phyloP scores from a whole-genome alignment of 306 rosid species.

The Lathyrus sativus region DNA sequence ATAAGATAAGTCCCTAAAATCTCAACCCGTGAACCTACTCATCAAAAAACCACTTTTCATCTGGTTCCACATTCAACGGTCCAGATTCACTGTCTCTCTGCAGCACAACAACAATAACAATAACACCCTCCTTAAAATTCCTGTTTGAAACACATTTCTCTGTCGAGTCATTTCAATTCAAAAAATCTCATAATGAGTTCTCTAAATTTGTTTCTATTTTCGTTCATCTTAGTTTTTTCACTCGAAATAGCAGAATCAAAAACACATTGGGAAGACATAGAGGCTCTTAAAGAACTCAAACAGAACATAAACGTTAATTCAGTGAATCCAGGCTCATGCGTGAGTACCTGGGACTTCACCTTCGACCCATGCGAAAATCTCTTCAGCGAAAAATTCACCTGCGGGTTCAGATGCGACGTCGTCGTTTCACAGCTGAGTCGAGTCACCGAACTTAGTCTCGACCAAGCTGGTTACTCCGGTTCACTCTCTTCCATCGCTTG shows the following conservation, averaged over 20 bases:
- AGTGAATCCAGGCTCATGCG: conserved; percentile 59
- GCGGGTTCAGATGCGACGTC: conserved; percentile 59
- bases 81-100: conserved; percentile 33
- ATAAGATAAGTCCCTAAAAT: conserved; percentile 31
- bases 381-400: conserved; percentile 60
- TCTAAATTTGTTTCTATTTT: conserved; percentile 14
- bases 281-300: conserved; percentile 58
- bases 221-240: conserved; percentile 1
- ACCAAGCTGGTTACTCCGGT: conserved; percentile 79
- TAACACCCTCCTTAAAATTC: neutral
- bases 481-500: conserved; percentile 39
- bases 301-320: conserved; percentile 48
- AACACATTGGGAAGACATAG: conserved; percentile 61
- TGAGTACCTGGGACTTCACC: conserved; percentile 73
- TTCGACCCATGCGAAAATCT: conserved; percentile 81
- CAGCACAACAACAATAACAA: neutral
- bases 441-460: conserved; percentile 78
- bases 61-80: conserved; percentile 36
- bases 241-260: conserved; percentile 34
- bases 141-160: neutral
- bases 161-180: neutral
- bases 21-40: conserved; percentile 50
- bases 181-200: conserved; percentile 45
- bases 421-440: conserved; percentile 49
- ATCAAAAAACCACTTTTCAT: conserved; percentile 3